Conservation (phyloP, 2,329 filamentous ascomycete species). For the Tolypocladium tundrense region DNA sequence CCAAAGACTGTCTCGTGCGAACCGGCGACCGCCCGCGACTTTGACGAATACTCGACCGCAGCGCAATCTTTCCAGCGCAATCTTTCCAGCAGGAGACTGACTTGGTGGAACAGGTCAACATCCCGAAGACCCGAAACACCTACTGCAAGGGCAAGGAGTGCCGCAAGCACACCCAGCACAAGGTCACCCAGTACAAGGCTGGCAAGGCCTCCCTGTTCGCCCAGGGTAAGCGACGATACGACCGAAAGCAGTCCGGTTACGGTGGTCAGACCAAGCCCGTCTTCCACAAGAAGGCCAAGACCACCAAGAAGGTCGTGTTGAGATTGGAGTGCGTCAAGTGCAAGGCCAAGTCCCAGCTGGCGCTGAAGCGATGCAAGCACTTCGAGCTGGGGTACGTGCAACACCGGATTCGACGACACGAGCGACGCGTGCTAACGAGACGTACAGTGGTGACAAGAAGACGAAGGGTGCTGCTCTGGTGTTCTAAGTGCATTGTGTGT, state of each 20-base stretch:
- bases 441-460: conserved; percentile 97
- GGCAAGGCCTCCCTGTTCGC: conserved; percentile 93
- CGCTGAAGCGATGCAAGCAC: conserved; percentile 99
- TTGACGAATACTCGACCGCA: not conserved
- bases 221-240: conserved; percentile 99
- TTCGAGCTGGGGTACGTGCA: conserved; percentile 91
- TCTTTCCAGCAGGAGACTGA: conserved; percentile 14
- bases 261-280: conserved; percentile 99
- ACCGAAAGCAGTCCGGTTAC: conserved; percentile 98
- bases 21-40: conserved; percentile 5
- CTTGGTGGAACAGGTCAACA: conserved; percentile 65
- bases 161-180: conserved; percentile 84
- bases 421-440: conserved; percentile 25
- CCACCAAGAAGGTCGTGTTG: conserved; percentile 99
- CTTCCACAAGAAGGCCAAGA: conserved; percentile 99
- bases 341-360: conserved; percentile 97
- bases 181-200: conserved; percentile 95
- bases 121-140: conserved; percentile 94
- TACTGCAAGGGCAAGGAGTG: conserved; percentile 96
- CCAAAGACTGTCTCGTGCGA: conserved; percentile 10
- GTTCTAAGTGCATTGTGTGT: conserved; percentile 68
- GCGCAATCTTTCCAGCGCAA: not conserved
- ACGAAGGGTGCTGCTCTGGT: conserved; percentile 99
- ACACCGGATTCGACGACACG: not conserved
- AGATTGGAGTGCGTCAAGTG: conserved; percentile 94